Evolutionary conservation across 164 flowering plant genomes (phyloP), one percentile per base, ranked within the genome.

Genomic region (Vitis amurensis): DNA sequence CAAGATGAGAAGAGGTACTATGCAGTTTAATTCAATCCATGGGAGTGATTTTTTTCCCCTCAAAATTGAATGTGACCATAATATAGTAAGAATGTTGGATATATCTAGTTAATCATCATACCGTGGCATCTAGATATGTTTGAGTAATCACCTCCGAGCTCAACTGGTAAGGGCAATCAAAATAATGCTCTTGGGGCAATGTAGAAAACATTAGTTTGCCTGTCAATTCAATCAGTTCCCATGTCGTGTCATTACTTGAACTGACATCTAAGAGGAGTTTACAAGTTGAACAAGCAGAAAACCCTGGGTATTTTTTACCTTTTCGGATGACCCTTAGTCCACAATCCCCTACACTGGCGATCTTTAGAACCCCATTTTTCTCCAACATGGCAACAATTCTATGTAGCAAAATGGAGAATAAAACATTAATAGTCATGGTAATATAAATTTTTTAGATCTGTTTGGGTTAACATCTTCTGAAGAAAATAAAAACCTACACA

Each of bases 271-370:
- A 10, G 55, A 48, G 61, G 59, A n/a, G 11, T 12, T 13, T 17
- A 55, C 4, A 58, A 71, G 59, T 50, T 50, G 60, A 10, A 15
- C 23, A 17, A 27, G 37, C 1, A 1, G 10, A 52, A 29, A 58
- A n/a, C 12, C 29, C 17, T 11, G 19, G 5, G 9, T 2, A 19
- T 58, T 37, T 37, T 37, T 37, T 73, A 92, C 98, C 97, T 81
- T 79, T 71, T 31, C 95, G 91, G 23, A 94, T 70, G 69, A 91
- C 62, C 58, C 81, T 78, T 68, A 94, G 56, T 70, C 97, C 97
- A 83, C 97, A 94, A 68, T 94, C 98, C 74, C 98, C 98, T 52
- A 94, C 89, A 83, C 78, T 94, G 16, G 98, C 98, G 60, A 94
- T 79, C 77, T 83, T 92, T 63, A 94, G 71, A 44, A 78, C 77